Conservation (phyloP, 2,329 filamentous ascomycete genomes). For the Pseudonectria buxi region DNA sequence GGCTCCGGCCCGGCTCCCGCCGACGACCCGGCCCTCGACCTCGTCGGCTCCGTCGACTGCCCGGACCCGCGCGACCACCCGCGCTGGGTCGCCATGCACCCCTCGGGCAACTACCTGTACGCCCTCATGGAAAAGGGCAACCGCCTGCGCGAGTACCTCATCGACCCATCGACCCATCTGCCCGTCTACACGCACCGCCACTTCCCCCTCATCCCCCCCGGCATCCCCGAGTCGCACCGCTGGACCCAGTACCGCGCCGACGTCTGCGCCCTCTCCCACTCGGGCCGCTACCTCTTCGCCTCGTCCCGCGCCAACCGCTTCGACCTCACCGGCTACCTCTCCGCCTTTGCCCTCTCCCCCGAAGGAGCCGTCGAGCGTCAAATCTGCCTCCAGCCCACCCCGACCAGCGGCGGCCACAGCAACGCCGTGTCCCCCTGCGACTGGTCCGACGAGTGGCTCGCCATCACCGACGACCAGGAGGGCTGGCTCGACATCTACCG, state of each 20-base stretch:
- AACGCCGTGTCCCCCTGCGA: constrained; percentile 81
- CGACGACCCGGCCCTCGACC: constrained; percentile 40
- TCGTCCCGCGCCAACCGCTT: constrained; percentile 74
- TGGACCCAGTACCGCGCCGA: constrained; percentile 73
- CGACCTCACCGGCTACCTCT: constrained; percentile 73
- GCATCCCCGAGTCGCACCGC: constrained; percentile 39
- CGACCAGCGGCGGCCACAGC: constrained; percentile 80
- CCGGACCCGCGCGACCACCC: constrained; percentile 69
- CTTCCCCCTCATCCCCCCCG: constrained; percentile 74
- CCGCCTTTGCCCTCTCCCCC: constrained; percentile 65
- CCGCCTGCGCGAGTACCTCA: constrained; percentile 70
- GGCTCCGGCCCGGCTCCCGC: constrained; percentile 1
- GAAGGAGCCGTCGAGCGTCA: constrained; percentile 69
- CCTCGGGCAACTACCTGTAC: constrained; percentile 71
- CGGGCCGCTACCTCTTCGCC: constrained; percentile 72
- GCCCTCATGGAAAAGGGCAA: constrained; percentile 89
- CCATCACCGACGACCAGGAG: constrained; percentile 80
- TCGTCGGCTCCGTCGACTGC: constrained; percentile 67
- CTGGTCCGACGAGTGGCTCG: constrained; percentile 85
- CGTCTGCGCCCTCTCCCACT: constrained; percentile 67
- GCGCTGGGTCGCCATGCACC: constrained; percentile 81
- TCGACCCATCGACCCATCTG: constrained; percentile 65
- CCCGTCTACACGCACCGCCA: constrained; percentile 72
- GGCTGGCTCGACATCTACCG: constrained; percentile 84
- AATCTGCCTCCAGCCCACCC: constrained; percentile 75